Conservation (phyloP, 1,284 basidiomycete species). For the Schizophyllum amplum region DNA sequence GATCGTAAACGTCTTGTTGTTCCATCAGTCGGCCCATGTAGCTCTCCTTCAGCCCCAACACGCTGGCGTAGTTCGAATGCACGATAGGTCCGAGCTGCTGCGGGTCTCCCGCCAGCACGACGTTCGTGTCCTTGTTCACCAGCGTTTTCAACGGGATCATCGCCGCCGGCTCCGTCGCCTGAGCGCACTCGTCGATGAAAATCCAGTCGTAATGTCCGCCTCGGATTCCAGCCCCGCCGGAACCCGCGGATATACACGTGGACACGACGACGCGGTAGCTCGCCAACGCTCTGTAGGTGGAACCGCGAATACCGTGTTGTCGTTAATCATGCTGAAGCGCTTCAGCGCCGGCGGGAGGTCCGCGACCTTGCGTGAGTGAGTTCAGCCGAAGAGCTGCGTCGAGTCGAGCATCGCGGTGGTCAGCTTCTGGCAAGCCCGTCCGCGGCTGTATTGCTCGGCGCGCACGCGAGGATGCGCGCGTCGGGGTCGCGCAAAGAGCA, state of each 20-base stretch:
- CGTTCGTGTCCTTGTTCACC: constrained; percentile 31
- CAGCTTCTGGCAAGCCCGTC: constrained; percentile 40
- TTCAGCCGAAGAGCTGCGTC: constrained; percentile 38
- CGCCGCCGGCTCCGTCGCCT: constrained; percentile 48
- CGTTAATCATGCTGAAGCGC: constrained; percentile 31
- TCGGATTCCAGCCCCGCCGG: constrained; percentile 36
- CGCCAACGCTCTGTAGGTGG: constrained; percentile 27
- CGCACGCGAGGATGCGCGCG: constrained; percentile 19
- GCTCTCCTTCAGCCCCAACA: constrained; percentile 38
- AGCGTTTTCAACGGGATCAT: constrained; percentile 46
- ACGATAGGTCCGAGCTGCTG: constrained; percentile 53
- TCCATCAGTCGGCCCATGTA: constrained; percentile 45
- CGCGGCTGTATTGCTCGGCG: constrained; percentile 53
- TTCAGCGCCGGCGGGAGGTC: constrained; percentile 23
- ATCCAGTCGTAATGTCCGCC: constrained; percentile 50
- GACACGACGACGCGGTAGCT: constrained; percentile 41
- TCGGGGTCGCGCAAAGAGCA: constrained; percentile 12
- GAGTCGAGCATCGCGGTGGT: constrained; percentile 17
- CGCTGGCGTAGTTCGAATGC: constrained; percentile 34
- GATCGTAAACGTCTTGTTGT: constrained; percentile 32
- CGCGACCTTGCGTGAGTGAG: constrained; percentile 28
- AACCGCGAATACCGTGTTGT: constrained; percentile 32
- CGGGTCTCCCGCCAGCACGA: constrained; percentile 50
- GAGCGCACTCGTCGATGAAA: constrained; percentile 58
- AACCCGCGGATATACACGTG: constrained; percentile 46